Evolutionary conservation across 345 rosid genomes (phyloP).

Genomic region (Brassica carinata): DNA sequence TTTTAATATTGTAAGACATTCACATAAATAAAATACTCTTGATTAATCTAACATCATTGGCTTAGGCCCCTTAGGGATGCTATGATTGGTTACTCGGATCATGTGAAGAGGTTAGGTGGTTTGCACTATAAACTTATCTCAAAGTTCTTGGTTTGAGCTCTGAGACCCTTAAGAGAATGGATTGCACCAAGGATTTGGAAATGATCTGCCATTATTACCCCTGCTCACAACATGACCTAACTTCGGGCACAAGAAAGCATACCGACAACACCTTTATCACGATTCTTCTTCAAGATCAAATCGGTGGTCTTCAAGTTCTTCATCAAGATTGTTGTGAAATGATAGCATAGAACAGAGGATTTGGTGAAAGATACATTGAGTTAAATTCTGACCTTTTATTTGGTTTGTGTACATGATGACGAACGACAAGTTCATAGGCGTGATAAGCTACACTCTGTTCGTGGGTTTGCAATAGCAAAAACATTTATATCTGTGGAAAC

Average conservation of each 20-base stretch:
- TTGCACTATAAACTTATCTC: slow-evolving; percentile 42
- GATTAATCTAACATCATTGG: slow-evolving; percentile 29
- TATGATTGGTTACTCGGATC: slow-evolving; percentile 39
- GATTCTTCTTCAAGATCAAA: slow-evolving; percentile 50
- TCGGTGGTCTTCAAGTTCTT: slow-evolving; percentile 56
- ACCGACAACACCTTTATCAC: slow-evolving; percentile 42
- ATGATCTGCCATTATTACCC: slow-evolving; percentile 48
- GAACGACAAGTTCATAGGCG: not conserved
- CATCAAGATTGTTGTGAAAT: slow-evolving; percentile 43
- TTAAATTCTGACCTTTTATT: not conserved
- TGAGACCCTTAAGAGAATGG: slow-evolving; percentile 38
- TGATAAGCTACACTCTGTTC: no score
- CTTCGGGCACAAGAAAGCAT: slow-evolving; percentile 43
- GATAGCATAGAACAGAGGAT: not conserved
- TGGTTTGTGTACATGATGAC: not conserved
- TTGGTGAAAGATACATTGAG: not conserved
- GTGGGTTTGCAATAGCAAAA: not conserved
- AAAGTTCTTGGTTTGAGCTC: slow-evolving; percentile 46
- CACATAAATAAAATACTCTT: not conserved
- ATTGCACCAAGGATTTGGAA: slow-evolving; percentile 30
- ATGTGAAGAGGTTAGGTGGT: slow-evolving; percentile 42
- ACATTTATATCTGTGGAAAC: not conserved
- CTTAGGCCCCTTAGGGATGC: slow-evolving; percentile 38
- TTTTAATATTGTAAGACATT: not conserved
- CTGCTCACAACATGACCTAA: slow-evolving; percentile 53